Evolutionary conservation across 2,329 filamentous ascomycete species (phyloP).

Genomic region (Verticillium nubilum): DNA sequence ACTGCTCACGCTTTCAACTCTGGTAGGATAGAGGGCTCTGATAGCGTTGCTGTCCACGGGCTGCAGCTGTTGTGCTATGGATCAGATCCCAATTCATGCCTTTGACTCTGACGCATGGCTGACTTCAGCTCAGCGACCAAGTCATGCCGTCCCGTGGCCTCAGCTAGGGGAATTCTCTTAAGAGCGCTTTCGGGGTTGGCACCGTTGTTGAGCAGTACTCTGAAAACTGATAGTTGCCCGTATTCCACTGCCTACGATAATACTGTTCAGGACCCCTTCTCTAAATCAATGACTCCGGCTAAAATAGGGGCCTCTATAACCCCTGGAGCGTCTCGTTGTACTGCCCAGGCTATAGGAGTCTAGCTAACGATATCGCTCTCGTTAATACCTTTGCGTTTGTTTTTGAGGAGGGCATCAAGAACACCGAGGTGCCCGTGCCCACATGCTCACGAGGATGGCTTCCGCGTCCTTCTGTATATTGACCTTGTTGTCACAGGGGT

Average conservation of each 20-base stretch:
- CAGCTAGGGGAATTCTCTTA: background rate
- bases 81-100: background rate
- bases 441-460: conserved; percentile 26
- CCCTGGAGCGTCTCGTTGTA: conserved; percentile 16
- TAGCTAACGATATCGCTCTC: conserved; percentile 24
- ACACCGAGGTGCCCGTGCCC: conserved; percentile 16
- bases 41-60: background rate
- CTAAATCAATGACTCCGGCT: conserved; percentile 5
- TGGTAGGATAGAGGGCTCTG: background rate
- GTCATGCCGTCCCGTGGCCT: background rate
- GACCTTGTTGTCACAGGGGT: conserved; percentile 27
- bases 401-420: conserved; percentile 20
- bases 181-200: background rate
- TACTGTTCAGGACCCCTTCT: conserved; percentile 17
- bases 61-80: background rate
- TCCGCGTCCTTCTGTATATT: conserved; percentile 26
- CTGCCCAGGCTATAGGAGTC: conserved; percentile 29
- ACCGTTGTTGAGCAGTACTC: conserved; percentile 8
- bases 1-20: no score
- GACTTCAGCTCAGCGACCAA: background rate
- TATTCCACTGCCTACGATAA: conserved; percentile 28
- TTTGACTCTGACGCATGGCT: background rate
- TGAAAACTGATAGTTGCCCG: conserved; percentile 20
- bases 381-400: conserved; percentile 21
- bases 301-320: conserved; percentile 23